These are phyloP conservation scores for Aspergillus sp. DNA, from an alignment of 2,329 filamentous ascomycete genomes.

Conservation along the genomic window DNA sequence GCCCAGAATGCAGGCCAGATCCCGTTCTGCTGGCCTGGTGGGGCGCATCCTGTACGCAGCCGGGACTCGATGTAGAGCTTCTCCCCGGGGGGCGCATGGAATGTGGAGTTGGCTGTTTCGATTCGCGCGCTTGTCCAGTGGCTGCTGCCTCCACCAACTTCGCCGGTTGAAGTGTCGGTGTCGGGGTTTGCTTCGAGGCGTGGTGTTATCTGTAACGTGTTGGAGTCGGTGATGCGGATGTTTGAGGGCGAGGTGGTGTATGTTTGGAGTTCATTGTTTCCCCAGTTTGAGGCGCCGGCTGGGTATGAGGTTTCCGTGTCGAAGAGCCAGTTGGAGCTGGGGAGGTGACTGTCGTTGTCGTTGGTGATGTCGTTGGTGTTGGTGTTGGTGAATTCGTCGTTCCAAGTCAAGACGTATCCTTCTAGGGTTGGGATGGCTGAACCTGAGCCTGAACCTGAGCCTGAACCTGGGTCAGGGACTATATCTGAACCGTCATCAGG, in stretches of 20 bases:
- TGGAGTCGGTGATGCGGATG: neutral
- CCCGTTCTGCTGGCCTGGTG: neutral
- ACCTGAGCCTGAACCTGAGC: neutral
- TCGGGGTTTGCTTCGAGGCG: neutral
- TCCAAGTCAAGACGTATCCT: slow-evolving; percentile 10
- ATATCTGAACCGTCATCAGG: neutral
- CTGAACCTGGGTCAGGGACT: neutral
- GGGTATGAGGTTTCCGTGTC: slow-evolving; percentile 9
- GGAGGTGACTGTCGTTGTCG: neutral
- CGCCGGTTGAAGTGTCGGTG: neutral
- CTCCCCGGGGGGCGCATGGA: neutral
- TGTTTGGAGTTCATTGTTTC: slow-evolving; percentile 8
- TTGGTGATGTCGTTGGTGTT: neutral
- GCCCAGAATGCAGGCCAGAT: slow-evolving; percentile 15
- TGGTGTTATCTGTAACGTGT: slow-evolving; percentile 1
- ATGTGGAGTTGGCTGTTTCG: slow-evolving; percentile 1
- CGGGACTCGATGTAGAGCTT: slow-evolving; percentile 8
- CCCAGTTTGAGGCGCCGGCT: slow-evolving; percentile 8
- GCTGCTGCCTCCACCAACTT: neutral
- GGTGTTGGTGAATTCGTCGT: slow-evolving; percentile 8
- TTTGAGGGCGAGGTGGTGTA: slow-evolving; percentile 7
- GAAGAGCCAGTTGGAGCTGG: slow-evolving; percentile 11
- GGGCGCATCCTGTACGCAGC: slow-evolving; percentile 3
- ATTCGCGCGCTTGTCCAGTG: slow-evolving; percentile 12
- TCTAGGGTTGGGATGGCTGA: neutral